Evolutionary conservation across 306 rosid species (phyloP).

Genomic region (Arachis stenosperma): DNA sequence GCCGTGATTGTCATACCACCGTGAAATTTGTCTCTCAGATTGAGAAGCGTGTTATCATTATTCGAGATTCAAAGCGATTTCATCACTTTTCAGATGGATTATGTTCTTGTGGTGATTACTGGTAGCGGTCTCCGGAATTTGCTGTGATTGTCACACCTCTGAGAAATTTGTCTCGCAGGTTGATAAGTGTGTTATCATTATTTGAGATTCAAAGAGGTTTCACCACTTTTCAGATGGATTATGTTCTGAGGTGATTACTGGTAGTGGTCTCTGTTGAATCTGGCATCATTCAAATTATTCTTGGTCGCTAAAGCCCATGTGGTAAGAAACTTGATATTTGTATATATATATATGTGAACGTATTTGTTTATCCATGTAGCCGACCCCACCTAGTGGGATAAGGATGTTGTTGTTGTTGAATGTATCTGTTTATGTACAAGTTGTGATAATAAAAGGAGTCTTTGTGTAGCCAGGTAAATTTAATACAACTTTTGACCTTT

Average conservation of each 20-base stretch:
- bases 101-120: constrained; percentile 78
- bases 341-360: constrained; percentile 3
- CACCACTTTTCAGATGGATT: no score
- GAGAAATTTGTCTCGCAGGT: no score
- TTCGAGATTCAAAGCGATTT: constrained; percentile 78
- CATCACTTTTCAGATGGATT: constrained; percentile 67
- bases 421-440: no score
- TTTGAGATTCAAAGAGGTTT: no score
- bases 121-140: constrained; percentile 43
- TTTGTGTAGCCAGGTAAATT: no score
- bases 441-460: no score
- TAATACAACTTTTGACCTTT: no score
- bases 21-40: constrained; percentile 61
- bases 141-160: no score
- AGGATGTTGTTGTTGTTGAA: no score
- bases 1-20: constrained; percentile 71
- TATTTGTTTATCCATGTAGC: constrained; percentile 1
- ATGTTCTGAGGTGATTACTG: no score
- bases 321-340: not conserved
- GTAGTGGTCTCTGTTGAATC: not conserved
- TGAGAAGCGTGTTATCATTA: constrained; percentile 61
- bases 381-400: not conserved
- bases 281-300: not conserved
- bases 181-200: no score
- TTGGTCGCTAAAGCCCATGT: not conserved